phyloP scores from a whole-genome alignment of 2,329 filamentous ascomycete genomes.

The Colletotrichum magnum region DNA sequence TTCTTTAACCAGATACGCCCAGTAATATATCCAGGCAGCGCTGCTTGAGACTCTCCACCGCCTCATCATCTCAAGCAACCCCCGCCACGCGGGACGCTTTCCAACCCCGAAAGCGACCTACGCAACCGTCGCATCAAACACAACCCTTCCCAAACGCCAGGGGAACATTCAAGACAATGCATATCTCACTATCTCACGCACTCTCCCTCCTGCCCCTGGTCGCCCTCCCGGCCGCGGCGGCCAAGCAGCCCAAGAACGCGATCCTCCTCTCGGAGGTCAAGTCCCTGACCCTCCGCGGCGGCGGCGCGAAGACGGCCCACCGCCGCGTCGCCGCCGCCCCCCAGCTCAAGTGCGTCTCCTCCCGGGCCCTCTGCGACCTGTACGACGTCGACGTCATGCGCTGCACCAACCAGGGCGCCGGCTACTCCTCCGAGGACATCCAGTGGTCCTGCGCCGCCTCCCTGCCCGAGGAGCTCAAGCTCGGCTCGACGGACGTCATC shows the following conservation, averaged over 20 bases:
- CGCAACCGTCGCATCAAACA: background rate
- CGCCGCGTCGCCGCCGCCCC: slow-evolving; percentile 84
- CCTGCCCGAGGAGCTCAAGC: slow-evolving; percentile 73
- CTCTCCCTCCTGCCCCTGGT: slow-evolving; percentile 38
- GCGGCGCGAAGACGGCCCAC: slow-evolving; percentile 75
- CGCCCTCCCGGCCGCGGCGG: slow-evolving; percentile 38
- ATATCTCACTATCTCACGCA: slow-evolving; percentile 43
- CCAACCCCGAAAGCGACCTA: slow-evolving; percentile 6
- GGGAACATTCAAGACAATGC: slow-evolving; percentile 45
- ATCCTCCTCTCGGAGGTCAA: slow-evolving; percentile 76
- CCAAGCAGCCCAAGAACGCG: slow-evolving; percentile 60
- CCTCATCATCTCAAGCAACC: slow-evolving; percentile 8
- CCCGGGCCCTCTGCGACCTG: slow-evolving; percentile 74
- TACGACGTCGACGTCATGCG: slow-evolving; percentile 87
- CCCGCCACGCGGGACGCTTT: slow-evolving; percentile 8
- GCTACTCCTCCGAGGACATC: slow-evolving; percentile 84
- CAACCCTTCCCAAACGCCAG: background rate
- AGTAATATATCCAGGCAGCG: background rate
- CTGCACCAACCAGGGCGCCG: slow-evolving; percentile 87
- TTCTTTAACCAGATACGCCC: background rate
- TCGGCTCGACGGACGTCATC: slow-evolving; percentile 89
- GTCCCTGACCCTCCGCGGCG: slow-evolving; percentile 81
- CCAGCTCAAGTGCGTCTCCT: slow-evolving; percentile 83
- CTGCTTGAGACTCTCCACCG: background rate
- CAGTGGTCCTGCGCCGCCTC: slow-evolving; percentile 88